phyloP scores from a whole-genome alignment of 1,284 basidiomycete genomes.

The Fomitopsis palustris region DNA sequence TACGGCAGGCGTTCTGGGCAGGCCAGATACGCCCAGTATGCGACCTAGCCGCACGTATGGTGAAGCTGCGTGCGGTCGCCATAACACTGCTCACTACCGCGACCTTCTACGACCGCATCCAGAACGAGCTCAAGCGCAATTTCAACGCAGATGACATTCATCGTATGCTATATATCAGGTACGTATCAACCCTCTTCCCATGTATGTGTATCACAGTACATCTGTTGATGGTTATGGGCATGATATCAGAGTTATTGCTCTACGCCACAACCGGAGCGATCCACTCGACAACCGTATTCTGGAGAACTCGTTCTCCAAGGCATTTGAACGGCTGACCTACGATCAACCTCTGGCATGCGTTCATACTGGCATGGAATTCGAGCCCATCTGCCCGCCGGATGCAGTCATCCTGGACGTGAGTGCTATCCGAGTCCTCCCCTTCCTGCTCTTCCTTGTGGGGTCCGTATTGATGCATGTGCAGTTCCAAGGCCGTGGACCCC shows the following conservation, averaged over 20 bases:
- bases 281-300: not conserved
- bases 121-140: slow-evolving; percentile 16
- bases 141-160: slow-evolving; percentile 12
- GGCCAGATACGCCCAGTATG: slow-evolving; percentile 21
- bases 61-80: slow-evolving; percentile 13
- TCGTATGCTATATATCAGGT: slow-evolving; percentile 11
- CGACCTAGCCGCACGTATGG: slow-evolving; percentile 14
- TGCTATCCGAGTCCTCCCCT: not conserved
- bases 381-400: slow-evolving; percentile 4
- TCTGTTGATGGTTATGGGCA: not conserved
- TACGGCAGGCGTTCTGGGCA: slow-evolving; percentile 2
- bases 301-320: slow-evolving; percentile 3
- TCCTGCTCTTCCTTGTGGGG: not conserved
- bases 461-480: not conserved
- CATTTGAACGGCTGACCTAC: slow-evolving; percentile 8
- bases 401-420: slow-evolving; percentile 13
- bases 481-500: not conserved
- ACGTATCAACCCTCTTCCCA: not conserved
- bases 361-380: slow-evolving; percentile 3
- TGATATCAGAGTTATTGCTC: slow-evolving; percentile 1
- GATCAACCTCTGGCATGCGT: slow-evolving; percentile 5
- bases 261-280: not conserved
- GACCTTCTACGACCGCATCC: slow-evolving; percentile 11
- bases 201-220: not conserved
- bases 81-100: slow-evolving; percentile 18